Percentiles rank a stretch among this genome's conserved stretches.
Evolutionary conservation across 805 yeast species (phyloP).

Genomic region (Lachancea kluyveri): DNA sequence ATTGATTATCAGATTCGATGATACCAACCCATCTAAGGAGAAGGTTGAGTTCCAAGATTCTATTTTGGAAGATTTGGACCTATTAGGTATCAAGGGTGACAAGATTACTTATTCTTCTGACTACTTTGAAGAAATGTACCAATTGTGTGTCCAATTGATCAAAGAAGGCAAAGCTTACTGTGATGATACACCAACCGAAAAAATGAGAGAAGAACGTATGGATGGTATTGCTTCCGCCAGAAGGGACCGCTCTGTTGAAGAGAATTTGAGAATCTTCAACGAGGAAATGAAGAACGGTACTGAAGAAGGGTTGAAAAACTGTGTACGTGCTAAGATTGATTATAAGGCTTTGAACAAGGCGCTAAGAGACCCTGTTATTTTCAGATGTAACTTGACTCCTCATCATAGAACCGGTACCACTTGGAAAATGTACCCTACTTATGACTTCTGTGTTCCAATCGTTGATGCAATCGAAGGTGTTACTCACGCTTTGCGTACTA

Average conservation of each 20-base stretch:
- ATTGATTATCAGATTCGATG: constrained; percentile 94
- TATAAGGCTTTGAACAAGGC: constrained; percentile 89
- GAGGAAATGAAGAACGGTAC: constrained; percentile 93
- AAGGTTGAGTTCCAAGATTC: constrained; percentile 91
- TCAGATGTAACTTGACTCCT: constrained; percentile 95
- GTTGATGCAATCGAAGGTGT: constrained; percentile 96
- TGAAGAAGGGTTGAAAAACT: constrained; percentile 84
- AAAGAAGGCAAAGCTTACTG: constrained; percentile 95
- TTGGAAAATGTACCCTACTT: constrained; percentile 98
- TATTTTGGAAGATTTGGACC: constrained; percentile 83
- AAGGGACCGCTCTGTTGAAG: constrained; percentile 91
- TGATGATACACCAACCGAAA: constrained; percentile 91
- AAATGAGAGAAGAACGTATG: constrained; percentile 98
- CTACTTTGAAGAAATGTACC: constrained; percentile 89
- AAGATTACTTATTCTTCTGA: constrained; percentile 83
- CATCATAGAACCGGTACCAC: constrained; percentile 91
- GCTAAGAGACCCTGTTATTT: constrained; percentile 94
- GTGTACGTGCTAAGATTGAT: constrained; percentile 95
- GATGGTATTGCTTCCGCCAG: constrained; percentile 90
- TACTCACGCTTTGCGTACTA: constrained; percentile 96
- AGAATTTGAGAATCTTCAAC: constrained; percentile 77
- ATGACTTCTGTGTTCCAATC: constrained; percentile 97
- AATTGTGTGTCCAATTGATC: constrained; percentile 76
- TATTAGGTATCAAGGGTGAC: constrained; percentile 93
- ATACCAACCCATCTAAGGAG: constrained; percentile 96